phyloP scores from a whole-genome alignment of 2,329 filamentous ascomycete species.

The Mollisia scopiformis region DNA sequence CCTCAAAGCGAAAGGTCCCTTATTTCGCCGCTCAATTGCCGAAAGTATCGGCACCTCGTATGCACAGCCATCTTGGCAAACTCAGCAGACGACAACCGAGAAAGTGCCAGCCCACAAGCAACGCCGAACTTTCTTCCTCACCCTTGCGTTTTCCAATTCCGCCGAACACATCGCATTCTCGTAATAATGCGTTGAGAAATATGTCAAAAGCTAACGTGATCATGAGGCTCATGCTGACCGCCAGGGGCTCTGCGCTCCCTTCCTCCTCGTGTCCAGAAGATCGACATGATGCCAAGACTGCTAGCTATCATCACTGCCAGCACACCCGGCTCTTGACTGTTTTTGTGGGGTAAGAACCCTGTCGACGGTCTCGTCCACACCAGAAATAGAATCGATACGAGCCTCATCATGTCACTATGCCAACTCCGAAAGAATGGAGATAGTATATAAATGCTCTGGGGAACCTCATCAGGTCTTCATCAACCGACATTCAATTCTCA shows the following conservation, averaged over 20 bases:
- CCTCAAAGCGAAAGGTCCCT: no score
- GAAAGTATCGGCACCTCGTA: background rate
- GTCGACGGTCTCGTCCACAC: background rate
- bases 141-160: no score
- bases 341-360: background rate
- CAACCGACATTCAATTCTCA: no score
- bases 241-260: no score
- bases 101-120: background rate
- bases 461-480: background rate
- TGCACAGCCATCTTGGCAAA: background rate
- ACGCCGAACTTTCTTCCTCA: background rate
- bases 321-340: background rate
- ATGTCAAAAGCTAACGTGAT: background rate
- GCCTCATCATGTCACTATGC: background rate
- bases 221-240: background rate
- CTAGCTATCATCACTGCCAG: slow-evolving; percentile 2
- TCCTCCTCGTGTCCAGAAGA: background rate
- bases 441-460: background rate
- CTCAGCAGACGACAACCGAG: background rate
- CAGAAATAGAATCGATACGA: slow-evolving; percentile 3
- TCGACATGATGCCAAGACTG: slow-evolving; percentile 2
- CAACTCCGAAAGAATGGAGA: background rate
- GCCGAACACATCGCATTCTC: no score
- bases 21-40: background rate
- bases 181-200: background rate